A percentile compares a stretch with the other conserved stretches of the same genome.
phyloP scores from a whole-genome alignment of 306 rosid genomes.

The Gastrolobium bilobum region DNA sequence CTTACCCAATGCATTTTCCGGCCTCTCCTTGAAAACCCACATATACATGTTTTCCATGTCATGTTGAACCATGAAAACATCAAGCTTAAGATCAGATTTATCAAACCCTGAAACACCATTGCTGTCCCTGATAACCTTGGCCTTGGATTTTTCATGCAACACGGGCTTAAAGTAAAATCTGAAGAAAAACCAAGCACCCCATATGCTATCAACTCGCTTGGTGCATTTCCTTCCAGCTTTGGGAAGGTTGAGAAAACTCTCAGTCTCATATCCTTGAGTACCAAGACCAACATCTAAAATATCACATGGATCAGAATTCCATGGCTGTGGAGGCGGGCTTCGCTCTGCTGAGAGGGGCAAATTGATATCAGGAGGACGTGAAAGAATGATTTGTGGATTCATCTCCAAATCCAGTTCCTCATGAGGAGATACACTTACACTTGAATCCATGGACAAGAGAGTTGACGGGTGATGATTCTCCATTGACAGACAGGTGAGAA shows the following conservation, averaged over 20 bases:
- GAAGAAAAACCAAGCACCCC: conserved; percentile 82
- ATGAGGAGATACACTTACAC: conserved; percentile 62
- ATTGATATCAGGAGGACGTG: conserved; percentile 72
- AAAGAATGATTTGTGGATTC: conserved; percentile 58
- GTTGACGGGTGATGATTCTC: conserved; percentile 71
- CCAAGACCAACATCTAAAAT: conserved; percentile 63
- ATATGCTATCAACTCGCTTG: conserved; percentile 64
- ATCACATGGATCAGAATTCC: conserved; percentile 64
- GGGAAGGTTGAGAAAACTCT: conserved; percentile 55
- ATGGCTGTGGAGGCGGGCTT: conserved; percentile 65
- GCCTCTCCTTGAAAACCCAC: conserved; percentile 83
- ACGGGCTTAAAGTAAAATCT: conserved; percentile 71
- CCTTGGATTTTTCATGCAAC: conserved; percentile 62
- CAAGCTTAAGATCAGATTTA: conserved; percentile 68
- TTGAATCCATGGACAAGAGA: conserved; percentile 69
- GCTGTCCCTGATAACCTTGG: conserved; percentile 55
- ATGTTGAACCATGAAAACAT: conserved; percentile 75
- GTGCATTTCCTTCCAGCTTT: conserved; percentile 64
- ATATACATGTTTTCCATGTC: conserved; percentile 80
- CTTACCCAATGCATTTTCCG: conserved; percentile 72
- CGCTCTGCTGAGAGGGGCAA: conserved; percentile 65
- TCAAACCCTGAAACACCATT: conserved; percentile 64
- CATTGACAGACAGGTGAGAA: conserved; percentile 61
- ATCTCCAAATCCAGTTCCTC: conserved; percentile 71
- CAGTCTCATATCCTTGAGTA: conserved; percentile 63